Evolutionary conservation across 192 early-diverging fungal genomes (phyloP).

Genomic region (Rhizophagus sp.): DNA sequence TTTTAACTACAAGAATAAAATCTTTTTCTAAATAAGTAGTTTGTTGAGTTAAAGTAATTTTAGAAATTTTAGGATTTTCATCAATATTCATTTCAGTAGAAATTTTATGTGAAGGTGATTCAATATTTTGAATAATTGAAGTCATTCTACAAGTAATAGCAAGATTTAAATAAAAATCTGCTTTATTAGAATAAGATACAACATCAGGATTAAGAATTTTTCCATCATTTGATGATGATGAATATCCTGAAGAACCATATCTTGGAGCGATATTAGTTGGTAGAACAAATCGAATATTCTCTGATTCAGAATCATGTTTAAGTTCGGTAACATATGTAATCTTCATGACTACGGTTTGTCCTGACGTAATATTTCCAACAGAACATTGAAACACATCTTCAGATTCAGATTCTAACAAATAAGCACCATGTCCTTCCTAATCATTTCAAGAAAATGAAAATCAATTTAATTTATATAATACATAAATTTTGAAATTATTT

Average conservation of each 20-base stretch:
- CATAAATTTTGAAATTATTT: too few species aligned
- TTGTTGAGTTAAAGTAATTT: conserved; percentile 22
- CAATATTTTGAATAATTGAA: too few species aligned
- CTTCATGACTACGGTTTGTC: conserved; percentile 34
- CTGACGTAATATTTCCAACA: conserved; percentile 50
- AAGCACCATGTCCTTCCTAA: conserved; percentile 15
- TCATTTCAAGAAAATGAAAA: not conserved
- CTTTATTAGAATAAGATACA: not conserved
- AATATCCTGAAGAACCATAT: conserved; percentile 29
- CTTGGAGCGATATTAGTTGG: conserved; percentile 43
- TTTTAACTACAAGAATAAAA: conserved; percentile 33
- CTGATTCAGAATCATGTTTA: conserved; percentile 47
- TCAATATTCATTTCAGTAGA: not conserved
- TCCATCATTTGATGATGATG: not conserved
- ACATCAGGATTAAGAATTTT: conserved; percentile 6
- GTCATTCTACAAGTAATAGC: conserved; percentile 15
- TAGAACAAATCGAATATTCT: conserved; percentile 49
- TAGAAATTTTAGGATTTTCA: conserved; percentile 34
- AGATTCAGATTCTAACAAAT: not conserved
- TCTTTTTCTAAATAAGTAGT: conserved; percentile 41
- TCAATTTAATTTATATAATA: too few species aligned
- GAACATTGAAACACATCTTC: conserved; percentile 46
- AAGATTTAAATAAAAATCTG: conserved; percentile 18
- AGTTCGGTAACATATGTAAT: conserved; percentile 52
- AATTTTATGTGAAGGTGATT: too few species aligned